These are phyloP conservation scores for Bipolaris sorokiniana DNA, from an alignment of 2,329 filamentous ascomycete genomes.

Conservation along the genomic window DNA sequence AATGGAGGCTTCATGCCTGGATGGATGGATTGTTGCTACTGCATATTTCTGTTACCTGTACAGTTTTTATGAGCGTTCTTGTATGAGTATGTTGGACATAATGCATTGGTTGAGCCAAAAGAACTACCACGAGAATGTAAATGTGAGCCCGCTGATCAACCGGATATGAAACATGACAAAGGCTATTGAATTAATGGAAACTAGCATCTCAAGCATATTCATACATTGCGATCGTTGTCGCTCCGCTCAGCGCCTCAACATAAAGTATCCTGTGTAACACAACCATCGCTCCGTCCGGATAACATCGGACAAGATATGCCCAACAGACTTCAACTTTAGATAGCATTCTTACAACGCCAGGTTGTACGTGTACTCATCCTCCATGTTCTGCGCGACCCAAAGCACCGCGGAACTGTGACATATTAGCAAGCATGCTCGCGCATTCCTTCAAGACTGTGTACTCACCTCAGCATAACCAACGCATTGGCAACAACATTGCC, in stretches of 20 bases:
- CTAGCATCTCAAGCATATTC: conserved; percentile 1
- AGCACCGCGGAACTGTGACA: conserved; percentile 64
- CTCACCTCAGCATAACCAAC: conserved; percentile 70
- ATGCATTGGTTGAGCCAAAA: conserved; percentile 9
- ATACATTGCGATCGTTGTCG: conserved; percentile 10
- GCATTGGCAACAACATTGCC: conserved; percentile 70
- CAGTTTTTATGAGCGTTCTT: conserved; percentile 34
- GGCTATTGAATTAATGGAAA: background rate
- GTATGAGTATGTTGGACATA: conserved; percentile 29
- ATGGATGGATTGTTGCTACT: background rate
- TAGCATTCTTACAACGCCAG: conserved; percentile 58
- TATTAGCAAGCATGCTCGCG: conserved; percentile 25
- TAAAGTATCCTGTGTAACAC: background rate
- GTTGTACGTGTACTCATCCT: conserved; percentile 75
- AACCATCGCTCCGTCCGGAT: background rate
- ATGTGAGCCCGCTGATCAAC: background rate
- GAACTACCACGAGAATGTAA: background rate
- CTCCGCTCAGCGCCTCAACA: background rate
- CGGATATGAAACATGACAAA: background rate
- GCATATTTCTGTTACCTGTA: conserved; percentile 18
- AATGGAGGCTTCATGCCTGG: background rate
- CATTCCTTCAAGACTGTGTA: conserved; percentile 10
- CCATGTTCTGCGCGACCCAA: conserved; percentile 75
- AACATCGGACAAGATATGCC: background rate
- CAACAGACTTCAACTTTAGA: background rate